phyloP scores from a whole-genome alignment of 2,329 filamentous ascomycete species.

The Ascochyta viciae-villosae region DNA sequence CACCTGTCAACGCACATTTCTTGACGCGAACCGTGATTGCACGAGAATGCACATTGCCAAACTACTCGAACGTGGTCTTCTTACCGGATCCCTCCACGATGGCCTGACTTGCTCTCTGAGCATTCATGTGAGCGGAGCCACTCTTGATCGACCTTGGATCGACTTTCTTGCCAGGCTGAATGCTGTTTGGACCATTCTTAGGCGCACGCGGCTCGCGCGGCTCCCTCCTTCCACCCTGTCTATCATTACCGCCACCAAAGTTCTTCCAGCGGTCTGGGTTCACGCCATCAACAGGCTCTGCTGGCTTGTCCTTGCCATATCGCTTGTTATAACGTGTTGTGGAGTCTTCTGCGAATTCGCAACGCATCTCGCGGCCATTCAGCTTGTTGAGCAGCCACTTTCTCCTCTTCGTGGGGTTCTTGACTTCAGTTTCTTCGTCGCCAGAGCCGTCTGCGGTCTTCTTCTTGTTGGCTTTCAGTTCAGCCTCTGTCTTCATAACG shows the following conservation, averaged over 20 bases:
- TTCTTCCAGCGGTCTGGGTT: slow-evolving; percentile 40
- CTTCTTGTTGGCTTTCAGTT: slow-evolving; percentile 50
- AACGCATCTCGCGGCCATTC: slow-evolving; percentile 78
- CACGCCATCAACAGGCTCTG: slow-evolving; percentile 42
- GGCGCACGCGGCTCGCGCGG: slow-evolving; percentile 37
- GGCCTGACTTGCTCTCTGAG: slow-evolving; percentile 74
- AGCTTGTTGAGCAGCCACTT: slow-evolving; percentile 87
- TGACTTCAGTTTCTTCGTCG: slow-evolving; percentile 52
- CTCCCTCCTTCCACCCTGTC: slow-evolving; percentile 35
- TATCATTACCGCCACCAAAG: slow-evolving; percentile 36
- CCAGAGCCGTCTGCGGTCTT: slow-evolving; percentile 64
- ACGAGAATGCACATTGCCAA: not conserved
- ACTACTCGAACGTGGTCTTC: slow-evolving; percentile 78
- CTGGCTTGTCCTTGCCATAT: slow-evolving; percentile 73
- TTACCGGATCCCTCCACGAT: slow-evolving; percentile 81
- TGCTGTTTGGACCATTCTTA: slow-evolving; percentile 10
- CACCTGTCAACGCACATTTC: not conserved
- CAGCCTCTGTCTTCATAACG: slow-evolving; percentile 69
- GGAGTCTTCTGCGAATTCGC: slow-evolving; percentile 93
- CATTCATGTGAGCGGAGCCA: slow-evolving; percentile 53
- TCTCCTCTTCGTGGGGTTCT: slow-evolving; percentile 57
- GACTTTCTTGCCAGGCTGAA: slow-evolving; percentile 40
- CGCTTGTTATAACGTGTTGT: slow-evolving; percentile 91
- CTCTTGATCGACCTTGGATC: slow-evolving; percentile 56
- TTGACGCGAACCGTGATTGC: not conserved